phyloP scores from a whole-genome alignment of 352 stramenopile species.

The Phytophthora fragariae region DNA sequence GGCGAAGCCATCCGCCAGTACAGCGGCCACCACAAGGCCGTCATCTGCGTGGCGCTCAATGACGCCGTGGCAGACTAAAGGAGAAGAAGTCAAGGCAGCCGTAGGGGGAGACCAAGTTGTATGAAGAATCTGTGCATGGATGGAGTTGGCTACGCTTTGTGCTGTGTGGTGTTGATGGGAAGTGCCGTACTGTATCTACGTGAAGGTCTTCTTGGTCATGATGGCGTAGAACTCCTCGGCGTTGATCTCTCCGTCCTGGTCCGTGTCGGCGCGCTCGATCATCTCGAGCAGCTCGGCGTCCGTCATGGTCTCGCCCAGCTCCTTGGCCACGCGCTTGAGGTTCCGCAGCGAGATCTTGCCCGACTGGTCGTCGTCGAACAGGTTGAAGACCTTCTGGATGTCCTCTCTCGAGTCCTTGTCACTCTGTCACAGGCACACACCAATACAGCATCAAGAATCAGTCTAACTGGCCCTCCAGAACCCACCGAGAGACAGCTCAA shows the following conservation, averaged over 20 bases:
- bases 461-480: background rate
- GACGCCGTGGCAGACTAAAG: slow-evolving; percentile 74
- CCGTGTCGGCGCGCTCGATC: slow-evolving; percentile 97
- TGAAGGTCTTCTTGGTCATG: slow-evolving; percentile 97
- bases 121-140: slow-evolving; percentile 19
- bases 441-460: slow-evolving; percentile 7
- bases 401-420: slow-evolving; percentile 97
- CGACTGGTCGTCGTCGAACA: slow-evolving; percentile 98
- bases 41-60: slow-evolving; percentile 90
- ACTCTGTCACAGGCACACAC: slow-evolving; percentile 49
- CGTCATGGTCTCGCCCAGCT: slow-evolving; percentile 99
- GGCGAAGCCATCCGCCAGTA: slow-evolving; percentile 91
- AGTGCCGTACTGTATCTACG: slow-evolving; percentile 46
- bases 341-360: slow-evolving; percentile 98
- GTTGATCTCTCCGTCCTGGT: slow-evolving; percentile 97
- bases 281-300: slow-evolving; percentile 99
- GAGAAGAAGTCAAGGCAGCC: background rate
- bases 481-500: background rate
- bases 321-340: slow-evolving; percentile 97
- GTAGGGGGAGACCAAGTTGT: slow-evolving; percentile 11
- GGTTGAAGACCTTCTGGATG: slow-evolving; percentile 96
- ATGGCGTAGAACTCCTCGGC: slow-evolving; percentile 98
- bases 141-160: slow-evolving; percentile 14
- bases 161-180: slow-evolving; percentile 10
- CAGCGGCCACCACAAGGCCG: slow-evolving; percentile 91